phyloP scores from a whole-genome alignment of 257 asterid genomes.

The Rehmannia glutinosa region DNA sequence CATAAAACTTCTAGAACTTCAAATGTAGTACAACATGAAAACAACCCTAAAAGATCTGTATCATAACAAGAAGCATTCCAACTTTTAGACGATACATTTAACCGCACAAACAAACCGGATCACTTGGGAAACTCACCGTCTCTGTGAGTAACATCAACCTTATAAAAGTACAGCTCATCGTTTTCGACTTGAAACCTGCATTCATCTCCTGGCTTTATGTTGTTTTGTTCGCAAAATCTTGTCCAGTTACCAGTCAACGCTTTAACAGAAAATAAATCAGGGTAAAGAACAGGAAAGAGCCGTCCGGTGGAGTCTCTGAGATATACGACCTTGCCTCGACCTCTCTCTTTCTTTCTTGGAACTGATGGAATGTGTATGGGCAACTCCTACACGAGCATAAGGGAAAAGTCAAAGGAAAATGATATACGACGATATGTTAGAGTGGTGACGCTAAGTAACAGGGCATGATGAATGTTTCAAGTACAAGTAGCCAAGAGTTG shows the following conservation, averaged over 20 bases:
- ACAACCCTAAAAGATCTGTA: no score
- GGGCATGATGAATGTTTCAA: no score
- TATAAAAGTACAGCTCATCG: background rate
- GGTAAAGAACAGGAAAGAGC: conserved; percentile 28
- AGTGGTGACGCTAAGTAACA: background rate
- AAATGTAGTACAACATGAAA: no score
- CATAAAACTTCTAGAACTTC: no score
- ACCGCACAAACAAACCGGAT: background rate
- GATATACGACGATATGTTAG: background rate
- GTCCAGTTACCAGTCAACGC: conserved; percentile 29
- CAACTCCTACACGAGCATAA: conserved; percentile 31
- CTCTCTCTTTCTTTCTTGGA: background rate
- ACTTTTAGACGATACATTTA: no score
- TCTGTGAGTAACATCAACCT: conserved; percentile 24
- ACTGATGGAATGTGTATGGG: conserved; percentile 7
- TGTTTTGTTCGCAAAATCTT: conserved; percentile 20
- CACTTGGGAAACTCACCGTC: conserved; percentile 1
- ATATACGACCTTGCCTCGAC: conserved; percentile 18
- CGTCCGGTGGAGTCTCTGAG: conserved; percentile 25
- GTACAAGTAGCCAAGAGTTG: no score
- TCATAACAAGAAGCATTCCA: no score
- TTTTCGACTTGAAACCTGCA: conserved; percentile 29
- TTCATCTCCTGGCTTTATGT: conserved; percentile 26
- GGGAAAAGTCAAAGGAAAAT: background rate
- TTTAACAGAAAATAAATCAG: background rate